Conservation (phyloP, 2,329 filamentous ascomycete species). For the Rutstroemia sp. region DNA sequence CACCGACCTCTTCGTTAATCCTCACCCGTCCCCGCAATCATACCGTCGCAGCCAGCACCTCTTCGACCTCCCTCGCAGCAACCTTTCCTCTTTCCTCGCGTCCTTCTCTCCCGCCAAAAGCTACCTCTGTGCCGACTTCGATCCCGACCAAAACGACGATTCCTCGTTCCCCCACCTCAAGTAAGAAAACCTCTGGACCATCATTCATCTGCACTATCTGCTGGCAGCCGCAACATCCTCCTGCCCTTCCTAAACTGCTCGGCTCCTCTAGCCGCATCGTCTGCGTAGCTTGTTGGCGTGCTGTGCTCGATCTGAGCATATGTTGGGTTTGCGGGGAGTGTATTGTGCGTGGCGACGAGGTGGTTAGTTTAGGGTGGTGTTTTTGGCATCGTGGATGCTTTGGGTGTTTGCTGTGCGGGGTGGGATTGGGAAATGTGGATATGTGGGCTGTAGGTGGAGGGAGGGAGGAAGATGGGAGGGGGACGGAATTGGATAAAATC, state of each 20-base stretch:
- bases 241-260: constrained; percentile 33
- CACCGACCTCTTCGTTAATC: background rate
- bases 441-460: constrained; percentile 6
- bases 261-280: constrained; percentile 41
- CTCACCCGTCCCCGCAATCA: constrained; percentile 2
- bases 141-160: background rate
- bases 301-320: constrained; percentile 45
- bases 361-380: constrained; percentile 52
- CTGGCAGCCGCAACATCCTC: constrained; percentile 34
- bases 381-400: constrained; percentile 53
- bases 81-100: background rate
- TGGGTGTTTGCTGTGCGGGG: constrained; percentile 47
- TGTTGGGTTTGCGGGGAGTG: constrained; percentile 52
- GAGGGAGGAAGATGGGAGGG: constrained; percentile 5
- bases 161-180: no score
- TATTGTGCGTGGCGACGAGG: constrained; percentile 45
- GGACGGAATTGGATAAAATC: constrained; percentile 38
- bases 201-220: constrained; percentile 51
- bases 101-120: background rate
- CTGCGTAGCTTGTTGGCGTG: constrained; percentile 40
- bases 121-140: background rate
- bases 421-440: constrained; percentile 24
- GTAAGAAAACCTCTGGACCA: constrained; percentile 6
- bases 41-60: background rate
- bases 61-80: background rate